Evolutionary conservation across 2,329 filamentous ascomycete genomes (phyloP).

Genomic region (Exserohilum rostratum): DNA sequence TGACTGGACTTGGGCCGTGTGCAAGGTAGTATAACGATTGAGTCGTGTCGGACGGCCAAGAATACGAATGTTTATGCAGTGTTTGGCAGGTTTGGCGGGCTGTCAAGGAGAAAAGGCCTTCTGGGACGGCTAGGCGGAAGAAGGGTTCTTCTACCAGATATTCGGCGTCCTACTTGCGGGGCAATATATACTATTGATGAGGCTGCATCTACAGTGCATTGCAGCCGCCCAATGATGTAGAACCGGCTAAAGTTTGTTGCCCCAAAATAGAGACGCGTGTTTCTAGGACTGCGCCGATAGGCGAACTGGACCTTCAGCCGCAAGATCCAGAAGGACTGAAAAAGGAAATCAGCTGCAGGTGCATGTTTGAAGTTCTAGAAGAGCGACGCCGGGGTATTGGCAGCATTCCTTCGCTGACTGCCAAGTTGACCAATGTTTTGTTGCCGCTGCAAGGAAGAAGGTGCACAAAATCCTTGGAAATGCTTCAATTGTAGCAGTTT

Average conservation of each 20-base stretch:
- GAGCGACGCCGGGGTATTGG: not conserved
- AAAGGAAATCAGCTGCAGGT: not conserved
- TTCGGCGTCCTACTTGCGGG: not conserved
- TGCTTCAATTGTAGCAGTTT: no score
- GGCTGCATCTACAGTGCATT: slow-evolving; percentile 1
- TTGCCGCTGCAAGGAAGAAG: not conserved
- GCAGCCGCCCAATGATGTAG: not conserved
- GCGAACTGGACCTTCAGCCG: not conserved
- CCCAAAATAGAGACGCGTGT: not conserved
- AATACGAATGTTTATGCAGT: not conserved
- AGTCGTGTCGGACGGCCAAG: slow-evolving; percentile 4
- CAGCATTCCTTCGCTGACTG: not conserved
- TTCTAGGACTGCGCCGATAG: not conserved
- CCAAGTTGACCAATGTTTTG: not conserved
- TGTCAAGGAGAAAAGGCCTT: not conserved
- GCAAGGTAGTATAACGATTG: not conserved
- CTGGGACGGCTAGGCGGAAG: not conserved
- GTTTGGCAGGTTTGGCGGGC: not conserved
- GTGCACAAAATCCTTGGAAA: no score
- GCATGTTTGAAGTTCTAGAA: not conserved
- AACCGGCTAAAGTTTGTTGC: not conserved
- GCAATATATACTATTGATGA: slow-evolving; percentile 3
- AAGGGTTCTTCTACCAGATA: not conserved
- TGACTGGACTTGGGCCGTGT: not conserved
- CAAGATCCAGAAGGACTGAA: not conserved